A percentile compares a stretch with the other conserved stretches of the same genome.
Conservation (phyloP, 805 yeast species). For the Torulaspora maleeae region DNA sequence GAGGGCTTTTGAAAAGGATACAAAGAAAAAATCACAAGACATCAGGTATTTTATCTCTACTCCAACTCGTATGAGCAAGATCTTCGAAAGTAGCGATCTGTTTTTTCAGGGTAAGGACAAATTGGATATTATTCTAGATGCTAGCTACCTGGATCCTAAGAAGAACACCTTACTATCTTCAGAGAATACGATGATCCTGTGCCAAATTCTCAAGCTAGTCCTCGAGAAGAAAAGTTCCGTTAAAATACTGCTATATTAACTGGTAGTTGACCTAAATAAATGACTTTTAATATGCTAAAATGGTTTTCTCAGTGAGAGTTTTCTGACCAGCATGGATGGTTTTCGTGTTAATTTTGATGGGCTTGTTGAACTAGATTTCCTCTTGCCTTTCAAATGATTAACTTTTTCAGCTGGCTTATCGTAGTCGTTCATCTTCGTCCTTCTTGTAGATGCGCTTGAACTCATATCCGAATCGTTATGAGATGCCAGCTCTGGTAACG, state of each 20-base stretch:
- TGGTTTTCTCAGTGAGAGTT: constrained; percentile 32
- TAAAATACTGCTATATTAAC: constrained; percentile 30
- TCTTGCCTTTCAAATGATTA: constrained; percentile 34
- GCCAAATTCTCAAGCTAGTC: constrained; percentile 26
- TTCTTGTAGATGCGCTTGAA: constrained; percentile 2
- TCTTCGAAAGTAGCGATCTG: constrained; percentile 25
- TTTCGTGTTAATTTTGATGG: constrained; percentile 34
- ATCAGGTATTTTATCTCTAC: constrained; percentile 31
- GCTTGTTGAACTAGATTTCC: constrained; percentile 29
- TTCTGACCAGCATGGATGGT: constrained; percentile 37
- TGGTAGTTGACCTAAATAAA: not conserved
- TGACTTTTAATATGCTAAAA: constrained; percentile 9
- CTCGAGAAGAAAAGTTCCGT: constrained; percentile 35
- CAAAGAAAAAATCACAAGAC: constrained; percentile 15
- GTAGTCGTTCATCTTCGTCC: constrained; percentile 35
- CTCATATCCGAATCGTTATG: constrained; percentile 6
- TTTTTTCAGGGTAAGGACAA: constrained; percentile 36
- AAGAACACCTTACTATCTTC: constrained; percentile 28
- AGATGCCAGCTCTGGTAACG: constrained; percentile 12
- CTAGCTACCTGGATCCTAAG: constrained; percentile 33
- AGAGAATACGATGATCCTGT: constrained; percentile 26
- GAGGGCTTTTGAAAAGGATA: constrained; percentile 16
- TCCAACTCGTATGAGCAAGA: constrained; percentile 32
- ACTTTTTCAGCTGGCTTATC: constrained; percentile 40
- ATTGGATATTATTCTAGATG: constrained; percentile 34